Conservation (phyloP, 352 stramenopile species). For the Aphanomyces cochlioides region DNA sequence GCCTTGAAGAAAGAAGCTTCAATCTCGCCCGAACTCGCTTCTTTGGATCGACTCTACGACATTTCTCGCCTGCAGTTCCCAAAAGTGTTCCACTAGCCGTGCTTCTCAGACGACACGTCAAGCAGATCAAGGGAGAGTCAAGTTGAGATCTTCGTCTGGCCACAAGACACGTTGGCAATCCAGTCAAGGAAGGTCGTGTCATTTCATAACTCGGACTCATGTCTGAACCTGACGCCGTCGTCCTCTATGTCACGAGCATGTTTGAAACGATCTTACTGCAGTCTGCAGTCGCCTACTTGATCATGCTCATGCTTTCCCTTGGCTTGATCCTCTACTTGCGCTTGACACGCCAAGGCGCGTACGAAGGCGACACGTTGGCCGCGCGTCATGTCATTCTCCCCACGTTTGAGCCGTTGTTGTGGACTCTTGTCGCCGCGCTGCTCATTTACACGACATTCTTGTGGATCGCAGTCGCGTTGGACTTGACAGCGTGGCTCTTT, state of each 20-base stretch:
- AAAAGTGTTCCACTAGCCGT: too few relatives aligned
- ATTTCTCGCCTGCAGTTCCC: too few relatives aligned
- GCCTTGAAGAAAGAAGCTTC: too few relatives aligned
- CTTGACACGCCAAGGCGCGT: slow-evolving; percentile 45
- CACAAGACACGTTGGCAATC: too few relatives aligned
- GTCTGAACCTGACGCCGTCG: too few relatives aligned
- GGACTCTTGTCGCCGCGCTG: slow-evolving; percentile 40
- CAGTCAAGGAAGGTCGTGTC: too few relatives aligned
- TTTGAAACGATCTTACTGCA: slow-evolving; percentile 39
- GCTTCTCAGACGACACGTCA: too few relatives aligned
- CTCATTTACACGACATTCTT: slow-evolving; percentile 34
- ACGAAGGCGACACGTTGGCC: slow-evolving; percentile 47
- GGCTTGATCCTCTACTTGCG: slow-evolving; percentile 53
- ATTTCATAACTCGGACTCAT: too few relatives aligned
- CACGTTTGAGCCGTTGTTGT: slow-evolving; percentile 63
- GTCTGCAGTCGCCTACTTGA: slow-evolving; percentile 42
- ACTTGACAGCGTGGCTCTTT: slow-evolving; percentile 23
- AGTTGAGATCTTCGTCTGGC: too few relatives aligned
- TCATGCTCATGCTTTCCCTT: slow-evolving; percentile 44
- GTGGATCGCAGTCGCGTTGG: neutral
- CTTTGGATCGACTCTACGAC: too few relatives aligned
- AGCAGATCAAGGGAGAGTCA: too few relatives aligned
- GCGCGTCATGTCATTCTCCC: slow-evolving; percentile 61
- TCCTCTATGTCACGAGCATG: neutral
- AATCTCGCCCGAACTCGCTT: too few relatives aligned